phyloP scores from a whole-genome alignment of 495 filamentous ascomycete genomes.

The Aspergillus mulundensis region DNA sequence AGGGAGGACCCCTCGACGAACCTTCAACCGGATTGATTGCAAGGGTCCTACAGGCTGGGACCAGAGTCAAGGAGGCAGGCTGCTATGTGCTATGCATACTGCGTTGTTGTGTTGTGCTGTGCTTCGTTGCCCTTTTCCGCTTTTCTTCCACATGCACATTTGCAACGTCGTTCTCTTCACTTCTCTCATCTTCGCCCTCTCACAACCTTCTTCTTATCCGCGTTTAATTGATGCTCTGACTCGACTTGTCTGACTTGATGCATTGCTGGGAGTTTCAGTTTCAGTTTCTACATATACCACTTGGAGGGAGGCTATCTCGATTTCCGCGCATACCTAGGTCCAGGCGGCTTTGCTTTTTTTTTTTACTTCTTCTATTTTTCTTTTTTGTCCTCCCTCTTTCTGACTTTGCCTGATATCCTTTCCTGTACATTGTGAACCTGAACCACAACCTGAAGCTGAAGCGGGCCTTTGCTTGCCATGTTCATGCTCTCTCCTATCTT shows the following conservation, averaged over 20 bases:
- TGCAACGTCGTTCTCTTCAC: neutral
- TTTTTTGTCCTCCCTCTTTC: slow-evolving; percentile 10
- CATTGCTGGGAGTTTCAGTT: slow-evolving; percentile 40
- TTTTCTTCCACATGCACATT: no score
- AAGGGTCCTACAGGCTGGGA: slow-evolving; percentile 26
- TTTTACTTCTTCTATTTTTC: neutral
- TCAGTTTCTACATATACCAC: slow-evolving; percentile 28
- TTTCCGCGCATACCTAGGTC: slow-evolving; percentile 12
- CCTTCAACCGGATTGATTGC: slow-evolving; percentile 7
- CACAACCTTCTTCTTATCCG: slow-evolving; percentile 6
- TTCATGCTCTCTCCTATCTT: slow-evolving; percentile 18
- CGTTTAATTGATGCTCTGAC: slow-evolving; percentile 17
- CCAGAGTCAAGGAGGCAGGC: slow-evolving; percentile 6
- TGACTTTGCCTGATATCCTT: slow-evolving; percentile 11
- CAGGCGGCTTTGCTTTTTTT: slow-evolving; percentile 13
- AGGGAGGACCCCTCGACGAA: neutral
- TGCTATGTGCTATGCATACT: neutral
- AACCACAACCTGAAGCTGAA: no score
- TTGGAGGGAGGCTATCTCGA: slow-evolving; percentile 23
- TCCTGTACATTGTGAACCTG: neutral
- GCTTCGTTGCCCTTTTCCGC: no score
- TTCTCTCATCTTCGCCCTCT: neutral
- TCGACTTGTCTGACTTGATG: no score
- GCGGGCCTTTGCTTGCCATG: neutral
- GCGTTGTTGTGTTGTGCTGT: neutral